These are phyloP conservation scores for Globisporangium yorkense DNA, from an alignment of 352 stramenopile genomes.

Conservation along the genomic window DNA sequence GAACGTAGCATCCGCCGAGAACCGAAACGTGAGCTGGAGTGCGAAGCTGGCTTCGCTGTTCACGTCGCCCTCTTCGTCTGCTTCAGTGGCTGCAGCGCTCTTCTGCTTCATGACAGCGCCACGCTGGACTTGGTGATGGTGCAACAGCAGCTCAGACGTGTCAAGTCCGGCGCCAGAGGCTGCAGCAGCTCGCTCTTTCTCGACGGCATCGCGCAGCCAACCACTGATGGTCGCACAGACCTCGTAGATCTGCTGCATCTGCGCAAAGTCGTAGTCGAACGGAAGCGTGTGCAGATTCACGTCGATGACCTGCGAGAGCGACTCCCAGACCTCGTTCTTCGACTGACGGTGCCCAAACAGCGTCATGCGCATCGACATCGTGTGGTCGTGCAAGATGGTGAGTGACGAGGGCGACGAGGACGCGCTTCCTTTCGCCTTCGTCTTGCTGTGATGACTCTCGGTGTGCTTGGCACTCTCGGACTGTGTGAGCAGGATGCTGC, in stretches of 20 bases:
- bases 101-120: conserved; percentile 1
- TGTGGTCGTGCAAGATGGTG: conserved; percentile 33
- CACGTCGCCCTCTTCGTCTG: background rate
- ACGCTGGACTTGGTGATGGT: conserved; percentile 5
- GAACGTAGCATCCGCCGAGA: conserved; percentile 35
- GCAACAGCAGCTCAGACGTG: background rate
- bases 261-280: conserved; percentile 33
- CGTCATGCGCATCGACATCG: conserved; percentile 43
- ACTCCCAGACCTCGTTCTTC: conserved; percentile 34
- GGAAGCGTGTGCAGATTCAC: conserved; percentile 41
- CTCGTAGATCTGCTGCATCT: conserved; percentile 29
- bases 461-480: background rate
- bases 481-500: conserved; percentile 31
- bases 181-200: background rate
- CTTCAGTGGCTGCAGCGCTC: background rate
- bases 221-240: conserved; percentile 6
- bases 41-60: conserved; percentile 31
- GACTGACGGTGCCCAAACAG: conserved; percentile 43
- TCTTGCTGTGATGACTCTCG: background rate
- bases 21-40: conserved; percentile 48
- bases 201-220: conserved; percentile 7
- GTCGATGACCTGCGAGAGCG: conserved; percentile 54
- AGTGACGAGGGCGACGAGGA: conserved; percentile 7
- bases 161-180: conserved; percentile 1
- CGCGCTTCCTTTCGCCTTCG: background rate